phyloP scores from a whole-genome alignment of 2,329 filamentous ascomycete genomes.

The Scedosporium minutisporum region DNA sequence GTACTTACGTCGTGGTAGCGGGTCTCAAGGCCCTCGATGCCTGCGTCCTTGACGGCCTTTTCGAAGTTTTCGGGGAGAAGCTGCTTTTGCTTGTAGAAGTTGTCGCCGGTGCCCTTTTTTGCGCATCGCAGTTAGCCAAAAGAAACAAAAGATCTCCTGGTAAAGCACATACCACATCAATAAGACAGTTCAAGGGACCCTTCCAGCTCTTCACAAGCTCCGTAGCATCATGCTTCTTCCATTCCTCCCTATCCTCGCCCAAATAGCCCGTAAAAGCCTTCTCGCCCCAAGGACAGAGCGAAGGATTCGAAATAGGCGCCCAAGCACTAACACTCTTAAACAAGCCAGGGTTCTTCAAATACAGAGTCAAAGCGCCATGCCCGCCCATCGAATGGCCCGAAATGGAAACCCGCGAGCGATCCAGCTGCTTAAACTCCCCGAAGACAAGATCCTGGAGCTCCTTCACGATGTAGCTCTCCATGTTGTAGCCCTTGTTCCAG shows the following conservation, averaged over 20 bases:
- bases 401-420: constrained; percentile 64
- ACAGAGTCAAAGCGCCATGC: constrained; percentile 87
- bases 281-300: constrained; percentile 81
- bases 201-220: constrained; percentile 75
- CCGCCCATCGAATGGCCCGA: constrained; percentile 96
- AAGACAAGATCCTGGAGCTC: constrained; percentile 80
- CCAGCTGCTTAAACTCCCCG: constrained; percentile 58
- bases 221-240: constrained; percentile 86
- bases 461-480: constrained; percentile 86
- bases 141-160: background rate
- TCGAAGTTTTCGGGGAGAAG: constrained; percentile 89
- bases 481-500: constrained; percentile 72
- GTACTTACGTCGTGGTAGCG: constrained; percentile 65
- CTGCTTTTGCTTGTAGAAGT: constrained; percentile 92
- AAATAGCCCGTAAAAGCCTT: constrained; percentile 94
- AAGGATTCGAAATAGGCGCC: constrained; percentile 81
- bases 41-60: constrained; percentile 65
- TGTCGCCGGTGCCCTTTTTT: constrained; percentile 73
- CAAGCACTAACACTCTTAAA: constrained; percentile 88
- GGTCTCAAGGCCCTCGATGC: constrained; percentile 62
- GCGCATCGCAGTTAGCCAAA: background rate
- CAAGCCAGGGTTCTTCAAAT: constrained; percentile 79
- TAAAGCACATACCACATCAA: constrained; percentile 64
- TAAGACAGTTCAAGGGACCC: constrained; percentile 61
- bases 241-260: constrained; percentile 63